Conservation (phyloP, 148 eudicot genomes). For the Heliosperma pusillum region DNA sequence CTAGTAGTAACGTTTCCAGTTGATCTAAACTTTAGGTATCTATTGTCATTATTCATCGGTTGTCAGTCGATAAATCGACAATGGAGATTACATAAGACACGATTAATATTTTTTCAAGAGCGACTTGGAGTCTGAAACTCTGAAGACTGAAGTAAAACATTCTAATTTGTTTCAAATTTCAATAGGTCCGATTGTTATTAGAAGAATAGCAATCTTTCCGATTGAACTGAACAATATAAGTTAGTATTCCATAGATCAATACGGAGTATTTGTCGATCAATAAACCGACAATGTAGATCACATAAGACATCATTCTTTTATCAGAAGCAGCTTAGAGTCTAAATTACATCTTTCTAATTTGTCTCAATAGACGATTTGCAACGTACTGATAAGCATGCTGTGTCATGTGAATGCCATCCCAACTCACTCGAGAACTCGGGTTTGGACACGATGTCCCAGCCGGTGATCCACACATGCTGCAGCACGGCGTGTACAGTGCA, state of each 20-base stretch:
- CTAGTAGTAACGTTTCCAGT: too few species aligned
- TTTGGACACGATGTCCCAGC: not conserved
- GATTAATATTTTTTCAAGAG: too few species aligned
- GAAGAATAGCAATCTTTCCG: not conserved
- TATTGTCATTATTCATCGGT: too few species aligned
- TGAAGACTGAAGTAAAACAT: too few species aligned
- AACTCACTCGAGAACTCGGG: conserved; percentile 13
- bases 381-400: conserved; percentile 3
- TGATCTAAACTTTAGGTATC: too few species aligned
- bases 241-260: not conserved
- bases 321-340: not conserved
- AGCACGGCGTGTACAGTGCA: conserved; percentile 22
- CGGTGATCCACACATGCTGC: conserved; percentile 17
- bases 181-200: too few species aligned
- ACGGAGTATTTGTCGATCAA: not conserved
- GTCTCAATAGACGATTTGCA: not conserved
- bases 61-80: too few species aligned
- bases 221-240: not conserved
- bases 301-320: not conserved
- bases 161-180: too few species aligned
- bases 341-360: not conserved
- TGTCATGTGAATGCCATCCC: conserved; percentile 14
- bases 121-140: too few species aligned
- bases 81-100: too few species aligned
- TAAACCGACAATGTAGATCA: not conserved